Evolutionary conservation across 306 rosid species (phyloP), one percentile per base, ranked within the genome.

Genomic region (Pachyrhizus erosus): DNA sequence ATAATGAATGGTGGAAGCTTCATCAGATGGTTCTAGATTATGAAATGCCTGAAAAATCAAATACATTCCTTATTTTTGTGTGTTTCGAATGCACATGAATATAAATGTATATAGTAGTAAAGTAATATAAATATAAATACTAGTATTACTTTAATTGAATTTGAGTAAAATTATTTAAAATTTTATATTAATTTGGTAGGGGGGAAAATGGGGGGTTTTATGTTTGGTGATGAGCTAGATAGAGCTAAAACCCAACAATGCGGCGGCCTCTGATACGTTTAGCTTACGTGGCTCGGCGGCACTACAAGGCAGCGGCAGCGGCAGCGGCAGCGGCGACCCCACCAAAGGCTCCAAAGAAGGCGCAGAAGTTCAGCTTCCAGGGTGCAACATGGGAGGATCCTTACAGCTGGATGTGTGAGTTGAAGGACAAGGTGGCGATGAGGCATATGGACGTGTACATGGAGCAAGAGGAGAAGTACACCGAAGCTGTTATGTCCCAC

Each of bases 381-480:
- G 94, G 83, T 2, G 48, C 82, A 31, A 86, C 92, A 43, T 93
- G 97, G 99, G 97, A 92, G 76, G 99, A 96, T 70, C 84, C 91
- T 5, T 96, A 96, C 85, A 91, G 92, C 80, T 96, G 97, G 98
- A 96, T 96, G 98, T 90, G 97, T 33, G 84, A 76, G 65, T 81
- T 96, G 49, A 87, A 48, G 81, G 98, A 96, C 87, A 92, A 93
- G 73, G 98, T 96, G 10, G 94, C 98, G 27, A 92, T 92, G 97
- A 92, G 96, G 17, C 99, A 93, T 64, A 91, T 96, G 98, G 96
- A 96, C 69, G 91, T 96, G 69, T 96, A 88, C 86, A 96, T 93
- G 94, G 99, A 96, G 84, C 98, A 91, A 75, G 99, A 93, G 79
- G 98, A 96, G 91, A 96, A 96, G 88, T 92, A 91, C 81, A 79